These are phyloP conservation scores for Pleurozium schreberi DNA, from an alignment of 225 moss, liverwort and hornwort genomes.

Conservation along the genomic window DNA sequence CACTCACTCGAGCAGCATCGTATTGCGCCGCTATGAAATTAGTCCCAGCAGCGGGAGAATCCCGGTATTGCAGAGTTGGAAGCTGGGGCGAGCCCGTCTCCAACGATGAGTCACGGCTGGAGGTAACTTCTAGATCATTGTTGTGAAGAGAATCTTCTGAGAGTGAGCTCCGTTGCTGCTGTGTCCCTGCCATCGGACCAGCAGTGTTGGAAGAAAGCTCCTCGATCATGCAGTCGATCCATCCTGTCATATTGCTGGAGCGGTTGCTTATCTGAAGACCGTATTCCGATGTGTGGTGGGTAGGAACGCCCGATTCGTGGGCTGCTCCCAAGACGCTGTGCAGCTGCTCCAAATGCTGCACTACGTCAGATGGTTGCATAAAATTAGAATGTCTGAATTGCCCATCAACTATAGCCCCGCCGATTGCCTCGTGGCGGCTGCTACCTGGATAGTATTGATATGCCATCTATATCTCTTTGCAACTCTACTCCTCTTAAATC, in stretches of 20 bases:
- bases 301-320: slow-evolving; percentile 8
- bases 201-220: slow-evolving; percentile 42
- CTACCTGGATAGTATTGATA: slow-evolving; percentile 30
- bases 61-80: slow-evolving; percentile 4
- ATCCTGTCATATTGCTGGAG: slow-evolving; percentile 34
- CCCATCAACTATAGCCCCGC: slow-evolving; percentile 19
- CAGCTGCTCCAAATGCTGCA: slow-evolving; percentile 31
- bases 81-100: slow-evolving; percentile 21
- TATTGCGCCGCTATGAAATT: not conserved
- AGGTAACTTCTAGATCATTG: slow-evolving; percentile 18
- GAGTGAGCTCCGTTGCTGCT: slow-evolving; percentile 21
- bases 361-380: slow-evolving; percentile 8
- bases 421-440: slow-evolving; percentile 11
- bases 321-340: slow-evolving; percentile 10
- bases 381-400: slow-evolving; percentile 5
- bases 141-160: slow-evolving; percentile 15
- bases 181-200: slow-evolving; percentile 3
- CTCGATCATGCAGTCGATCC: slow-evolving; percentile 82
- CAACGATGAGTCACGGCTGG: slow-evolving; percentile 41
- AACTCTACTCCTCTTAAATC: slow-evolving; percentile 1
- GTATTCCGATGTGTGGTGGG: slow-evolving; percentile 3
- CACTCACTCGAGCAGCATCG: not conserved
- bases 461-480: slow-evolving; percentile 25
- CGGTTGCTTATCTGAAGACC: slow-evolving; percentile 7
- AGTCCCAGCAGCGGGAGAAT: not conserved